Percentiles rank a stretch among this genome's conserved stretches.
These are phyloP conservation scores for Trifolium subterraneum DNA, from an alignment of 306 rosid species.

Conservation along the genomic window DNA sequence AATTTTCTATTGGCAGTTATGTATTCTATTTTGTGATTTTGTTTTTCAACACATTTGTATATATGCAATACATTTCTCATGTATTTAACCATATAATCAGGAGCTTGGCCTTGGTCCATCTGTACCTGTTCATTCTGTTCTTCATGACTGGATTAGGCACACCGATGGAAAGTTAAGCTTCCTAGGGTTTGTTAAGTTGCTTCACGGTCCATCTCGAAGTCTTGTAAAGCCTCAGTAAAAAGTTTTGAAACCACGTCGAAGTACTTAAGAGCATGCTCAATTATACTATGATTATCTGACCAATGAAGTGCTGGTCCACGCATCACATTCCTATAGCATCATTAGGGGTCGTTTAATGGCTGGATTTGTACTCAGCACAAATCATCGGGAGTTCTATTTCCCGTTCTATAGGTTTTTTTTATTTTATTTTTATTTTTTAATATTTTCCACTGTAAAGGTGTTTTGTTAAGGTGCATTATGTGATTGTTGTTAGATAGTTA, in stretches of 20 bases:
- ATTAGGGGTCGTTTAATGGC: conserved; percentile 17
- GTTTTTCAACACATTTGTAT: not conserved
- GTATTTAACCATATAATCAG: conserved; percentile 53
- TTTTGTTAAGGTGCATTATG: conserved; percentile 52
- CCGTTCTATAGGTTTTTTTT: conserved; percentile 28
- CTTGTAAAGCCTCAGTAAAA: conserved; percentile 63
- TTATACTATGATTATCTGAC: conserved; percentile 44
- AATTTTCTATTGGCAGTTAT: not conserved
- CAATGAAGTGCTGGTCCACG: conserved; percentile 41
- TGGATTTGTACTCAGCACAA: conserved; percentile 35
- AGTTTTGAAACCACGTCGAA: conserved; percentile 27
- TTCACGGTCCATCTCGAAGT: conserved; percentile 82
- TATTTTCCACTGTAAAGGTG: conserved; percentile 65
- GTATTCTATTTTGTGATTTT: not conserved
- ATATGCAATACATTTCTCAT: conserved; percentile 45
- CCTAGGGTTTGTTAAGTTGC: conserved; percentile 85
- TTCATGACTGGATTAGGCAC: conserved; percentile 96
- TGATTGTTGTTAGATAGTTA: conserved; percentile 45
- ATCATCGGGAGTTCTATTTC: conserved; percentile 17
- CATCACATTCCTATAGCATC: conserved; percentile 29
- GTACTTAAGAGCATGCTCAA: conserved; percentile 41
- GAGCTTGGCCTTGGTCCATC: conserved; percentile 93
- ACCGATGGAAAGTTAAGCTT: conserved; percentile 91
- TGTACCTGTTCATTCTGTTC: conserved; percentile 90
- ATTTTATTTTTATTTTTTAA: conserved; percentile 24